phyloP scores from a whole-genome alignment of 257 asterid genomes.

The Ballota nigra region DNA sequence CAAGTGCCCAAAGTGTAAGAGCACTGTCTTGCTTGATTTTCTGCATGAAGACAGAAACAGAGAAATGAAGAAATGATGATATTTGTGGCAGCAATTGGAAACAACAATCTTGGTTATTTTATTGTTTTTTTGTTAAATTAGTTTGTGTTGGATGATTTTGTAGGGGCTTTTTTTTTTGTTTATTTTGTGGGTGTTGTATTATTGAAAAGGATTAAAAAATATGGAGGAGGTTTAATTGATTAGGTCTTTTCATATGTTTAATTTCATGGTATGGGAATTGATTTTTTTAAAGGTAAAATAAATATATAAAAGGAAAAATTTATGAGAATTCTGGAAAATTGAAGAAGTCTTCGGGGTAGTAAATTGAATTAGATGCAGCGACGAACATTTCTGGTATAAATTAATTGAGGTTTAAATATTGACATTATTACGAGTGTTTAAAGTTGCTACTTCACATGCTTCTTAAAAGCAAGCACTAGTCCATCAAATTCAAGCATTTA shows the following conservation, averaged over 20 bases:
- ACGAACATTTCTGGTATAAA: no score
- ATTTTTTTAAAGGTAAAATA: no score
- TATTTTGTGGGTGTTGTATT: neutral
- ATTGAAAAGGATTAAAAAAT: neutral
- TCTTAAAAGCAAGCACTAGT: constrained; percentile 13
- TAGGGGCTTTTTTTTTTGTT: neutral
- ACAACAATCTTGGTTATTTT: neutral
- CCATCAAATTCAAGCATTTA: constrained; percentile 7
- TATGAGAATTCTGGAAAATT: constrained; percentile 12
- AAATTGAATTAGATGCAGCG: no score
- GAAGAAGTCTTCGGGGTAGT: constrained; percentile 12
- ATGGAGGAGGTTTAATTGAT: neutral
- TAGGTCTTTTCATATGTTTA: neutral
- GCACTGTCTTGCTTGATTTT: constrained; percentile 53
- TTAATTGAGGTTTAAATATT: neutral
- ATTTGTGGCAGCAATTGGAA: neutral
- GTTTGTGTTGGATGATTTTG: neutral
- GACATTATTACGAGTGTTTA: neutral
- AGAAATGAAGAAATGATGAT: neutral
- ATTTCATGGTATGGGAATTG: neutral
- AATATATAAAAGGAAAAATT: no score
- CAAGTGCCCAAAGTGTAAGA: constrained; percentile 56
- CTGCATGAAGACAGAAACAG: constrained; percentile 15
- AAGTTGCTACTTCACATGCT: constrained; percentile 26
- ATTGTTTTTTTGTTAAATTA: neutral